Conservation (phyloP, 306 rosid genomes). For the Sophora flavescens region DNA sequence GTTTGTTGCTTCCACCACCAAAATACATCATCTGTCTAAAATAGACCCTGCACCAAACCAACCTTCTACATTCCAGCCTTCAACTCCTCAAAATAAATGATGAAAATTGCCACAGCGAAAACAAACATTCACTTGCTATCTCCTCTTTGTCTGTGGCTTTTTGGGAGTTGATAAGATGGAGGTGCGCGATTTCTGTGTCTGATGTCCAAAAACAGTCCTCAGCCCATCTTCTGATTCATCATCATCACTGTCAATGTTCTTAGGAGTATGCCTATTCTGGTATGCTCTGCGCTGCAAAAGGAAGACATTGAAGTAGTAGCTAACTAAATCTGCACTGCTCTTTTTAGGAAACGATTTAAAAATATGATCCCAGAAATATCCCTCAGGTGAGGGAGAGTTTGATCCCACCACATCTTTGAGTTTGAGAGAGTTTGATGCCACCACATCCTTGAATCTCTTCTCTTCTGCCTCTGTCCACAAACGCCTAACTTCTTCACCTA, state of each 20-base stretch:
- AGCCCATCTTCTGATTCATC: conserved; percentile 56
- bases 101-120: conserved; percentile 37
- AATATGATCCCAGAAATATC: conserved; percentile 63
- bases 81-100: conserved; percentile 29
- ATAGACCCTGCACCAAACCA: conserved; percentile 14
- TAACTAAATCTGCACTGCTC: conserved; percentile 73
- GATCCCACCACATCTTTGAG: conserved; percentile 54
- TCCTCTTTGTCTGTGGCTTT: conserved; percentile 50
- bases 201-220: conserved; percentile 55
- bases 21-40: conserved; percentile 26
- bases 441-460: conserved; percentile 58
- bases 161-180: conserved; percentile 59
- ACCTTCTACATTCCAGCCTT: conserved; percentile 15
- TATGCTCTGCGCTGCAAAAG: conserved; percentile 74
- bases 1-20: conserved; percentile 32
- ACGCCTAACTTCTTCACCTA: conserved; percentile 71
- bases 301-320: conserved; percentile 90
- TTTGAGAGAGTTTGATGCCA: conserved; percentile 51
- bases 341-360: conserved; percentile 59
- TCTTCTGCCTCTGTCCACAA: conserved; percentile 73
- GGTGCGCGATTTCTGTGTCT: conserved; percentile 39
- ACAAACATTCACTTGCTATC: conserved; percentile 35
- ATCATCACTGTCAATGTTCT: conserved; percentile 73
- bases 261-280: conserved; percentile 79
- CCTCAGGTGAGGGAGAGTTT: conserved; percentile 53